phyloP scores from a whole-genome alignment of 176 grass and related monocot genomes.

The Juncus effusus region DNA sequence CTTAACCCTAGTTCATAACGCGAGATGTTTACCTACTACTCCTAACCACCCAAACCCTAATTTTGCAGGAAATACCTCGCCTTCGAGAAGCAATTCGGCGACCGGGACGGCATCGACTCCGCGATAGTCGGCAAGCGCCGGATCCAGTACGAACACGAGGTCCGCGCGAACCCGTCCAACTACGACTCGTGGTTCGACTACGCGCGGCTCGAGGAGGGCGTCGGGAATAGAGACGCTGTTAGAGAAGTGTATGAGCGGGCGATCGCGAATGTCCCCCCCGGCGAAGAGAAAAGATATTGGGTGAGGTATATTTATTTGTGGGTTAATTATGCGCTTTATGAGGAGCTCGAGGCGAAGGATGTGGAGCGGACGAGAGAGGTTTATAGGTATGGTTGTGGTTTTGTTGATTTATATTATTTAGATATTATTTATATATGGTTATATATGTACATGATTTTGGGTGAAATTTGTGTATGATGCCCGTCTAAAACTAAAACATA shows the following conservation, averaged over 20 bases:
- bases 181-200: conserved; percentile 93
- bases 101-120: conserved; percentile 55
- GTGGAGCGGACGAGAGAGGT: conserved; percentile 55
- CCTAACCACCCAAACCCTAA: no score
- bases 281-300: conserved; percentile 88
- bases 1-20: no score
- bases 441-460: background rate
- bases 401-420: background rate
- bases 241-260: conserved; percentile 77
- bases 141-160: conserved; percentile 82
- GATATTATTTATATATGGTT: background rate
- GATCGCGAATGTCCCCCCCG: conserved; percentile 73
- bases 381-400: conserved; percentile 36
- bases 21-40: no score
- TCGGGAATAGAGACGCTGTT: conserved; percentile 53
- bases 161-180: conserved; percentile 77
- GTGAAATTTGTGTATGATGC: no score
- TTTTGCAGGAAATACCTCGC: conserved; percentile 47
- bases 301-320: conserved; percentile 73
- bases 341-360: conserved; percentile 74
- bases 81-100: conserved; percentile 67
- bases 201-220: conserved; percentile 68
- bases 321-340: conserved; percentile 88
- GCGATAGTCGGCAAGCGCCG: conserved; percentile 62
- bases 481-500: no score